A percentile compares a stretch with the other conserved stretches of the same genome.
These are phyloP conservation scores for Cordia subcordata DNA, from an alignment of 257 asterid genomes.

Conservation along the genomic window DNA sequence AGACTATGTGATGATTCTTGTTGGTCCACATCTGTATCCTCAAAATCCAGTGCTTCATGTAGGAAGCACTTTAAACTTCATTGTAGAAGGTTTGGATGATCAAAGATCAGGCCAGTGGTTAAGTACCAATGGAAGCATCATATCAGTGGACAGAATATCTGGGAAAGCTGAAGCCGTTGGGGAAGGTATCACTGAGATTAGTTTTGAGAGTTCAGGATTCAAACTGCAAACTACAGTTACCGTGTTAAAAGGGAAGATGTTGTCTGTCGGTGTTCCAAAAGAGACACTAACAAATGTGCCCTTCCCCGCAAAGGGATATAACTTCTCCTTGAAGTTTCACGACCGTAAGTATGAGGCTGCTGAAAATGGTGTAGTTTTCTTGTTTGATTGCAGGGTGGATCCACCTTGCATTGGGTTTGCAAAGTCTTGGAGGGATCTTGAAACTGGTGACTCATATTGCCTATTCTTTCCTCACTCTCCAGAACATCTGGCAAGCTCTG, in stretches of 20 bases:
- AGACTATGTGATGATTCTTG: constrained; percentile 55
- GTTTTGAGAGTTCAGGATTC: constrained; percentile 37
- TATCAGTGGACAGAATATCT: constrained; percentile 46
- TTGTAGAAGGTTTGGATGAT: constrained; percentile 49
- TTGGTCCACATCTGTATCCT: constrained; percentile 72
- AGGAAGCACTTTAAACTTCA: constrained; percentile 56
- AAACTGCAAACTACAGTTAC: constrained; percentile 63
- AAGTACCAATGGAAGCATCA: constrained; percentile 56
- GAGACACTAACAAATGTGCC: constrained; percentile 70
- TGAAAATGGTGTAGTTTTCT: constrained; percentile 14
- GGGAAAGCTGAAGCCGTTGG: constrained; percentile 74
- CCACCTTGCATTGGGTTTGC: constrained; percentile 64
- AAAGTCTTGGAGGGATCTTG: constrained; percentile 66
- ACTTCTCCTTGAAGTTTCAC: constrained; percentile 49
- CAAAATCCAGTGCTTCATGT: constrained; percentile 55
- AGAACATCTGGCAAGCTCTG: constrained; percentile 40
- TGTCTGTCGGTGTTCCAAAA: constrained; percentile 58
- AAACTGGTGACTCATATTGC: constrained; percentile 48
- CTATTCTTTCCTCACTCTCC: constrained; percentile 79
- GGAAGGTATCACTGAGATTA: constrained; percentile 56
- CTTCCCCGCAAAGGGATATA: constrained; percentile 60
- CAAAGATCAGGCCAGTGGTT: constrained; percentile 62
- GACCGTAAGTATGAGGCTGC: constrained; percentile 29
- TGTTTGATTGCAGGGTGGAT: constrained; percentile 54
- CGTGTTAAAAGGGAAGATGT: constrained; percentile 44